Conservation (phyloP, 352 stramenopile genomes). For the Phytophthora kernoviae region DNA sequence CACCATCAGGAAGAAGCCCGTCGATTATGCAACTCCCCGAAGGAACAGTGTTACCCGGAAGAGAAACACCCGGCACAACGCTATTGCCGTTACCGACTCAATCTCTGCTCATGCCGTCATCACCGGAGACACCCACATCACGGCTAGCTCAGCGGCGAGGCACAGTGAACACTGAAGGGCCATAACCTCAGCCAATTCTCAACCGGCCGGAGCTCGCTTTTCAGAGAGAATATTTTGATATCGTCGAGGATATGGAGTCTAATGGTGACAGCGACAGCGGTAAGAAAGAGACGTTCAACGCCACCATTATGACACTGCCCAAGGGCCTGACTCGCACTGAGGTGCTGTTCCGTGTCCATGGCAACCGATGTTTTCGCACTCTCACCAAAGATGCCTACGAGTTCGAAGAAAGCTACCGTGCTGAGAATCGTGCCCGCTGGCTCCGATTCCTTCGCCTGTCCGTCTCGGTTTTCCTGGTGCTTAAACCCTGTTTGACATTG, state of each 20-base stretch:
- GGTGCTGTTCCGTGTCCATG: conserved; percentile 67
- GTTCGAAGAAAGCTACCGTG: conserved; percentile 76
- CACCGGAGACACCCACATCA: conserved; percentile 2
- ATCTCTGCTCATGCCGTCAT: conserved; percentile 10
- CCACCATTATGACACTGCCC: conserved; percentile 80
- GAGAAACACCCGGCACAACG: conserved; percentile 4
- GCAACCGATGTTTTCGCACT: conserved; percentile 27
- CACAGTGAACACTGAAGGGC: conserved; percentile 43
- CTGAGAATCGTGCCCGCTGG: conserved; percentile 73
- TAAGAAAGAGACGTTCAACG: conserved; percentile 28
- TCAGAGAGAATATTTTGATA: conserved; percentile 78
- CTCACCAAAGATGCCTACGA: conserved; percentile 60
- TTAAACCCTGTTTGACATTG: conserved; percentile 81
- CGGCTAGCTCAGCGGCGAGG: conserved; percentile 29
- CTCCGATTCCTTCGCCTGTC: conserved; percentile 73
- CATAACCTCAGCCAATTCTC: conserved; percentile 41
- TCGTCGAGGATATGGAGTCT: conserved; percentile 68
- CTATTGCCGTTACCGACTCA: background rate
- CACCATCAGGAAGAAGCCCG: conserved; percentile 8
- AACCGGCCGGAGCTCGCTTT: conserved; percentile 42
- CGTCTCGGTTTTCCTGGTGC: conserved; percentile 62
- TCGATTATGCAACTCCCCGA: conserved; percentile 28
- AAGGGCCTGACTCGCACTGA: conserved; percentile 72
- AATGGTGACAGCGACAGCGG: conserved; percentile 33
- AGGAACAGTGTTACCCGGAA: conserved; percentile 13